These are phyloP conservation scores for Botryotinia globosa DNA, from an alignment of 2,329 filamentous ascomycete genomes.

Conservation along the genomic window DNA sequence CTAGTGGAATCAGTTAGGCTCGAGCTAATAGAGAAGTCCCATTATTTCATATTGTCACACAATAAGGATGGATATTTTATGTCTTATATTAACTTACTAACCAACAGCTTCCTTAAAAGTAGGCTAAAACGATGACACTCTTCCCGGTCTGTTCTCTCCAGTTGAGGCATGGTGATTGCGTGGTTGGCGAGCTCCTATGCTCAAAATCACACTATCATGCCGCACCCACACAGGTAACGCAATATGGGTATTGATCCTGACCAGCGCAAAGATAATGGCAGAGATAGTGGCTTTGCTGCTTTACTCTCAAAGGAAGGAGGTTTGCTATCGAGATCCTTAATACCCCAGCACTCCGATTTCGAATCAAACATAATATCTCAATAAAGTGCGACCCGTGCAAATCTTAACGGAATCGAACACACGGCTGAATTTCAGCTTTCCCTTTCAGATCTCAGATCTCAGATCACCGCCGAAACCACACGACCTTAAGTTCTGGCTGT, in stretches of 20 bases:
- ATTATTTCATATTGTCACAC: not conserved
- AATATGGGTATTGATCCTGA: slow-evolving; percentile 1
- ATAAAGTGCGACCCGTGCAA: not conserved
- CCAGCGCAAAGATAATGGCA: not conserved
- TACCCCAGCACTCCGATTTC: not conserved
- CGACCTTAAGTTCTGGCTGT: not conserved
- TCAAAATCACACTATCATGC: slow-evolving; percentile 2
- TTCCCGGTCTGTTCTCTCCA: not conserved
- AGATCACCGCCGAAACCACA: not conserved
- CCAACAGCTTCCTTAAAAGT: not conserved
- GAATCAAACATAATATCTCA: not conserved
- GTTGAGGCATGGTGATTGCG: not conserved
- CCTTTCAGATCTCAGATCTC: not conserved
- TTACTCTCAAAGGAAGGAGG: not conserved
- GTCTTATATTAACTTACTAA: not conserved
- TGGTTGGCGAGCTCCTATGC: slow-evolving; percentile 4
- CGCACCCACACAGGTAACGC: not conserved
- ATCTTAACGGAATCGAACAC: not conserved
- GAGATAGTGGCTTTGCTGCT: not conserved
- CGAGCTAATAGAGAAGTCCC: not conserved
- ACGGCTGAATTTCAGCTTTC: not conserved
- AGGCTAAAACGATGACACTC: not conserved
- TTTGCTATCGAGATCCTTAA: not conserved
- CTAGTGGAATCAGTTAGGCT: not conserved
- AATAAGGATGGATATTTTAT: not conserved